Conservation (phyloP, 345 rosid genomes). For the Syzygium aqueum region DNA sequence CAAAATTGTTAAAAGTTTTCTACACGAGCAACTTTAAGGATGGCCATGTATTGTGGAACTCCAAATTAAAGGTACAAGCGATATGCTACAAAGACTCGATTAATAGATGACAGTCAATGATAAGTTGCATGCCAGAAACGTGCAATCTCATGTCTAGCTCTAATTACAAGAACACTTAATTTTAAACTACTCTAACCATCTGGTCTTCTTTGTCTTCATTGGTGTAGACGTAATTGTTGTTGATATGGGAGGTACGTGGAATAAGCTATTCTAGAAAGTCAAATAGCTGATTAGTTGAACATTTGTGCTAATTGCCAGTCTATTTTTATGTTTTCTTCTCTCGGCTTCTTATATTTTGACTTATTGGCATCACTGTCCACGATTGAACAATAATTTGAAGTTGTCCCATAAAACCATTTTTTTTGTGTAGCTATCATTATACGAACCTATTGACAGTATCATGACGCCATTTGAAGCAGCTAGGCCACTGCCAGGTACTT, state of each 20-base stretch:
- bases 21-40: not conserved
- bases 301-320: not conserved
- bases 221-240: not conserved
- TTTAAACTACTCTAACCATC: not conserved
- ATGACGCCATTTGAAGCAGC: slow-evolving; percentile 56
- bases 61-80: not conserved
- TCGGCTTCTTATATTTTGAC: not conserved
- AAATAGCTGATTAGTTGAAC: not conserved
- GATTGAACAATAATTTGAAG: not conserved
- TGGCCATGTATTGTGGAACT: not conserved
- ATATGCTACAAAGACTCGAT: not conserved
- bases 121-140: not conserved
- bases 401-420: not conserved
- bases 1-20: not conserved
- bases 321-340: not conserved
- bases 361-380: not conserved
- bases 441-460: slow-evolving; percentile 49
- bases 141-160: not conserved
- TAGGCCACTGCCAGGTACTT: slow-evolving; percentile 40
- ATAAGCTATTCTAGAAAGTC: not conserved
- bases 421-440: slow-evolving; percentile 32
- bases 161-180: not conserved
- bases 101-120: not conserved
- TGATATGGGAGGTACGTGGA: not conserved
- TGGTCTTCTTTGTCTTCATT: not conserved